phyloP scores from a whole-genome alignment of 1,139 yeast species.

The Petasospora fabianii region DNA sequence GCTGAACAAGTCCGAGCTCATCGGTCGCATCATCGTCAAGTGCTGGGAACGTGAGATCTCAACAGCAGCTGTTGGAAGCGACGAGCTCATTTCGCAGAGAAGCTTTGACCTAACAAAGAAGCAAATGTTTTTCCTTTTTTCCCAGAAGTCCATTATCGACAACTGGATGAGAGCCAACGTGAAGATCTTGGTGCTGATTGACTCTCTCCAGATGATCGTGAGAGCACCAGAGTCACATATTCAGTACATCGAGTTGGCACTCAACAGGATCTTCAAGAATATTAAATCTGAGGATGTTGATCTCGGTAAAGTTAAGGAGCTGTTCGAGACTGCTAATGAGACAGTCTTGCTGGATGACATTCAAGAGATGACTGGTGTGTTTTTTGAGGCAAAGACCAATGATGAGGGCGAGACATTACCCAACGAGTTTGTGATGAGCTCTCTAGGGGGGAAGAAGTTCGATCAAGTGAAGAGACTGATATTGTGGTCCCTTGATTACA shows the following conservation, averaged over 20 bases:
- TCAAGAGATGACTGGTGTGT: constrained; percentile 24
- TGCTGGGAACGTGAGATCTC: constrained; percentile 41
- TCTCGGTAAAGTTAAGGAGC: constrained; percentile 21
- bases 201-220: constrained; percentile 31
- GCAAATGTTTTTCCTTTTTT: constrained; percentile 36
- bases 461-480: constrained; percentile 22
- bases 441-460: constrained; percentile 19
- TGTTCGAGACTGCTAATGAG: constrained; percentile 10
- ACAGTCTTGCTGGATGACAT: constrained; percentile 23
- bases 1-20: constrained; percentile 23
- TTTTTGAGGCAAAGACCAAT: constrained; percentile 13
- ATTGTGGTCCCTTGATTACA: constrained; percentile 25
- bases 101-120: constrained; percentile 37
- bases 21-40: constrained; percentile 32
- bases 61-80: constrained; percentile 32
- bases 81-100: constrained; percentile 36
- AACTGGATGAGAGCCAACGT: constrained; percentile 37
- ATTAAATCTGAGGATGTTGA: constrained; percentile 35
- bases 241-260: constrained; percentile 34
- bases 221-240: constrained; percentile 30
- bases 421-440: constrained; percentile 16
- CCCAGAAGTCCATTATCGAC: constrained; percentile 33
- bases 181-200: constrained; percentile 36
- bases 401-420: constrained; percentile 4
- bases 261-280: constrained; percentile 35